Evolutionary conservation across 2,329 filamentous ascomycete genomes (phyloP), one percentile per base, ranked within the genome.

Genomic region (Xylariaceae sp.): DNA sequence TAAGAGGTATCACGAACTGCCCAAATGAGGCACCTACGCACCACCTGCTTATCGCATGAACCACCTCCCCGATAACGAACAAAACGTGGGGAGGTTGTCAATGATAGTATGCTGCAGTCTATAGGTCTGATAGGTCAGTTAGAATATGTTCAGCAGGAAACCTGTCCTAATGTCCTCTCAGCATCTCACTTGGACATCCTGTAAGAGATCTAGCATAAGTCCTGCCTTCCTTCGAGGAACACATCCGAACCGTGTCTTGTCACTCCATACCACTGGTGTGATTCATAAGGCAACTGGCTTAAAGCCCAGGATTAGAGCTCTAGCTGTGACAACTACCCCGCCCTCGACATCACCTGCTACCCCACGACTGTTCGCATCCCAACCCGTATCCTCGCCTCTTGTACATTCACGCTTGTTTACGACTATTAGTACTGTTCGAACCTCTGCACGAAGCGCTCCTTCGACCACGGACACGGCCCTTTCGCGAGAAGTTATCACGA

Each of bases 381-480:
- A 24, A 24, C 11, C 11, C 7, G 7, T 11, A 11, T 24, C 11
- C 21, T 24, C 11, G 6, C 21, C 11, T 24, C 21, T 24, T 11
- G 11, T 11, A 6, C 21, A 24, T 11, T 24, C 21, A 11, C 21
- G 21, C 11, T 24, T 11, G 21, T 7, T 7, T 11, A 24, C 21
- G 11, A 24, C 21, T 11, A 24, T 11, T 7, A 24, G 21, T 7
- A 6, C 21, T 24, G 11, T 11, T 24, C 6, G 7, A 24, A 24
- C 21, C 11, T 6, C 21, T 11, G 11, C 21, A 6, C 6, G 11
- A 11, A 24, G 21, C 4, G 13, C n/a, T n/a, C n/a, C n/a, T n/a
- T n/a, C 38, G 4, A 41, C 30, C 23, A 36, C 33, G 38, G 44
- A 42, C 9, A 27, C 47, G 27, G 41, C 44, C 28, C 46, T 42